Evolutionary conservation across 768 basidiomycete genomes (phyloP).

Genomic region (Lanmaoa pseudosensibilis): DNA sequence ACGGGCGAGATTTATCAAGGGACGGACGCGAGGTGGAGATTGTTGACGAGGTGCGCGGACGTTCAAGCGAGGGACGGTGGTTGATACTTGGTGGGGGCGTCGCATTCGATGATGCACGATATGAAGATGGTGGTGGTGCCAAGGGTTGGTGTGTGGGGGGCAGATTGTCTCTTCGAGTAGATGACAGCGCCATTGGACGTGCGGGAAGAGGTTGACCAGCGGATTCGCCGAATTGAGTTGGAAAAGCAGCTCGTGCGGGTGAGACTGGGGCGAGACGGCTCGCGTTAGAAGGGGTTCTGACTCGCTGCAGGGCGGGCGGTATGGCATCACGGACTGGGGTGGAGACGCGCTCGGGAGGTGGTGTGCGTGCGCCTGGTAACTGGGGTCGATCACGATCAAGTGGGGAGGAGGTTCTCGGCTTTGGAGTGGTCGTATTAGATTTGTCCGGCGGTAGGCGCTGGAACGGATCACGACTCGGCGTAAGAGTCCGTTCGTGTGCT

Average conservation of each 20-base stretch:
- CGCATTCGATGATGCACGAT: constrained; percentile 11
- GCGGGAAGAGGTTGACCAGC: constrained; percentile 1
- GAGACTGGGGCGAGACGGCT: constrained; percentile 3
- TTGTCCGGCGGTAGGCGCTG: constrained; percentile 28
- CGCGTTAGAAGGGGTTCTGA: constrained; percentile 23
- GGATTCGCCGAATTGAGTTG: constrained; percentile 14
- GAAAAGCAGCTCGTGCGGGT: constrained; percentile 10
- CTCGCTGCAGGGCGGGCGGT: constrained; percentile 18
- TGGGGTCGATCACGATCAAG: constrained; percentile 7
- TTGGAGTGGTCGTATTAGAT: constrained; percentile 9
- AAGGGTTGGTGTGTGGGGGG: neutral
- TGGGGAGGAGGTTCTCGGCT: constrained; percentile 1
- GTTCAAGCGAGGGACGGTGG: constrained; percentile 19
- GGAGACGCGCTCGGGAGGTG: constrained; percentile 15
- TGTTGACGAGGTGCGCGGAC: constrained; percentile 15
- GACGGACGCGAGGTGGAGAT: constrained; percentile 15
- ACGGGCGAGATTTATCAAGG: constrained; percentile 13
- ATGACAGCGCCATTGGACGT: constrained; percentile 20
- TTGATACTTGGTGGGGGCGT: constrained; percentile 7
- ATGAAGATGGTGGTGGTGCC: constrained; percentile 9
- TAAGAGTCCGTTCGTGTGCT: constrained; percentile 2
- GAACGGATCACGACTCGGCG: constrained; percentile 27
- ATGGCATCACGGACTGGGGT: constrained; percentile 15
- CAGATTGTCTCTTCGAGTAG: constrained; percentile 14
- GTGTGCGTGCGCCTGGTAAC: constrained; percentile 2